Base-by-base conservation (phyloP, 805 yeast genomes). In the Ogataea ganodermae region DNA sequence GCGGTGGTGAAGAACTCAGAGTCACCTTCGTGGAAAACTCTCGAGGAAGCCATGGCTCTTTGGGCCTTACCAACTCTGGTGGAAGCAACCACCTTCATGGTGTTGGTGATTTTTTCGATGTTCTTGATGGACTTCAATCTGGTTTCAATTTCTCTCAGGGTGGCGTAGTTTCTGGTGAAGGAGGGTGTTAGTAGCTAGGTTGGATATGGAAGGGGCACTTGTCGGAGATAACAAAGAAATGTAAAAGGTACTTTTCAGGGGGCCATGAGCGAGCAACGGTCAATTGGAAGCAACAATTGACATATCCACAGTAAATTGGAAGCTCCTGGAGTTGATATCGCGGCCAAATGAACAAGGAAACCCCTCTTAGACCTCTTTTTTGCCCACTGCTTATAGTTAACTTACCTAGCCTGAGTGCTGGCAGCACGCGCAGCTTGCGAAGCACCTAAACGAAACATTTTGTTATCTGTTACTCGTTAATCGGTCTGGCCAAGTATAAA, bases 61-160 rank as follows among this genome's bases (percentile, higher is more conserved):
- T 90, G 96, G 53, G 99, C 99, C 75, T 88, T 90, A 69, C 82
- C 79, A 71, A 94, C 82, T 76, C 97, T 86, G 61, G 99, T 94
- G 35, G 98, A 92, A 35, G 99, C 99, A 65, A 94, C 99, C 74
- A 94, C 86, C 80, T 91, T 94, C 98, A 94, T 94, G 73, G 99
- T 94, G 77, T 94, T 94, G 76, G 99, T 94, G 77, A 94, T 94
- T 80, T 94, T 94, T 78, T 94, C 97, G 72, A 94, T 92, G 81
- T 94, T 94, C 80, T 92, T 94, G 72, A 94, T 94, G 58, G 97
- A 89, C 79, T 94, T 94, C 69, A 94, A 83, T 79, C 99, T 95
- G 73, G 81, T 86, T 79, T 94, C 99, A 67, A 94, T 95, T 75
- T 94, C 99, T 78, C 97, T 92, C 70, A 94, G 81, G 61, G 99